phyloP scores from a whole-genome alignment of 164 flowering plant genomes.

The Chimonanthus praecox region DNA sequence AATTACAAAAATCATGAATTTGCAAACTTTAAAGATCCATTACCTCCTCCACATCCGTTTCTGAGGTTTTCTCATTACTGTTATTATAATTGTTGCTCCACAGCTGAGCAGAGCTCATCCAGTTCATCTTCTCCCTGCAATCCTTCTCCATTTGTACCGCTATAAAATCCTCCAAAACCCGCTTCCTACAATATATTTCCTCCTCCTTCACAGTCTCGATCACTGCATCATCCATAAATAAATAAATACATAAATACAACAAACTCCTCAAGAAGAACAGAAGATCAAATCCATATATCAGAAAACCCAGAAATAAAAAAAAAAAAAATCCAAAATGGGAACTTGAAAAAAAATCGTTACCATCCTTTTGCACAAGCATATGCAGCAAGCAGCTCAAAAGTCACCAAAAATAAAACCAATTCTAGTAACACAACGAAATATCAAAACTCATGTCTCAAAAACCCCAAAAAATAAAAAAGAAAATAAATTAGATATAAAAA shows the following conservation, averaged over 20 bases:
- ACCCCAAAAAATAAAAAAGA: not conserved
- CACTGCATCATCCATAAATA: slow-evolving; percentile 1
- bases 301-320: not conserved
- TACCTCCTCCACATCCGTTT: slow-evolving; percentile 9
- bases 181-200: slow-evolving; percentile 16
- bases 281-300: slow-evolving; percentile 11
- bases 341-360: too few relatives aligned
- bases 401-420: not conserved
- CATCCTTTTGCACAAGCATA: too few relatives aligned
- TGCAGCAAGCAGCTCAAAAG: too few relatives aligned
- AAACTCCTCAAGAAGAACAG: slow-evolving; percentile 9
- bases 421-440: too few relatives aligned
- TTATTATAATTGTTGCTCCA: slow-evolving; percentile 34
- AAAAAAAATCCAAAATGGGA: too few relatives aligned
- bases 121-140: slow-evolving; percentile 47
- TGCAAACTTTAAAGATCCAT: not conserved
- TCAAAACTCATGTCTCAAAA: too few relatives aligned
- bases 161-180: slow-evolving; percentile 52
- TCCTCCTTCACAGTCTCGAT: slow-evolving; percentile 15
- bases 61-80: slow-evolving; percentile 3
- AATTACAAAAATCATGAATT: not conserved
- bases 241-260: slow-evolving; percentile 5
- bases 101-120: slow-evolving; percentile 79
- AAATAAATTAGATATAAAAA: not conserved
- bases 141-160: slow-evolving; percentile 34